Base-by-base conservation (phyloP, 768 basidiomycete species). In the Mycena alexandri region DNA sequence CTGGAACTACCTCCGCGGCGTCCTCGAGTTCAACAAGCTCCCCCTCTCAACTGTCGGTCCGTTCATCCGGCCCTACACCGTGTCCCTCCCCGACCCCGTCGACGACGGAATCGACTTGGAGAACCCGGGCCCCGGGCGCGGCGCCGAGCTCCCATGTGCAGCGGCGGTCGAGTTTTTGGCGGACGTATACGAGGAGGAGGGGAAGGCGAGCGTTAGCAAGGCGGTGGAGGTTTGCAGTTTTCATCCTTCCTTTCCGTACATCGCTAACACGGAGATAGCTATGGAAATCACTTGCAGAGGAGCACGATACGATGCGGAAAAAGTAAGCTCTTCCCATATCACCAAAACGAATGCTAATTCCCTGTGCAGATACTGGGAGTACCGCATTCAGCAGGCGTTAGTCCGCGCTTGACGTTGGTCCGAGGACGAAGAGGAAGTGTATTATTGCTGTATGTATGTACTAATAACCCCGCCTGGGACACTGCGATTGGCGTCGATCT, bases 1-100 rank as follows among this genome's bases (percentile, higher is more conserved):
- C 0, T 99, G 98, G 98, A 98, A 98, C 78, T 99, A 98, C 78
- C 86, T 99, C 12, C 89, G 97, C 67, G 98, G 93, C 9, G 75
- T 92, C n/a, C 85, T 97, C 22, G 86, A 90, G 38, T 81, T 86
- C 71, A 86, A 87, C 59, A 76, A 82, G 14, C 83, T 84, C 17
- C 88, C 93, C 0, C 89, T 90, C 72, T 80, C 87, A 2, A 78
- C 77, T 6, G 75, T 92, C 47, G 73, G 79, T 24, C 75, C 85
- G 0, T 95, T 95, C 68, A 90, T 93, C 21, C 74, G 80, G 19
- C 88, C 88, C 1, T 96, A 94, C 77, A 86, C 90, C 0, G 75
- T 79, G 5, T 75, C 80, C 7, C 71, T 78, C 61, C 71, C 73
- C 52, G 68, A 84, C 50, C 82, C 89, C 21, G 86, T 93, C 1